Conservation (phyloP, 768 basidiomycete species). For the Amanita molliuscula region DNA sequence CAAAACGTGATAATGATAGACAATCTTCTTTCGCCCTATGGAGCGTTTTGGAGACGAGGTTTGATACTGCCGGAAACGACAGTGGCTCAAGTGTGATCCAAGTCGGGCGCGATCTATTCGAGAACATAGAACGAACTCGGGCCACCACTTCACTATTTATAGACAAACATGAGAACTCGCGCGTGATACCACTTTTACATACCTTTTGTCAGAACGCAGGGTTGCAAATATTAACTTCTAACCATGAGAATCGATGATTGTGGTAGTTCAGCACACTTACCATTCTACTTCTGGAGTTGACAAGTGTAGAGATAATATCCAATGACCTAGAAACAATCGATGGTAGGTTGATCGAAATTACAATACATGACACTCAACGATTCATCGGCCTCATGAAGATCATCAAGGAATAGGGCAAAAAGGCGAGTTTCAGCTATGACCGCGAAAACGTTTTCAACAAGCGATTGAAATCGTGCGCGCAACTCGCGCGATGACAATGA, state of each 20-base stretch:
- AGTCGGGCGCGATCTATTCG: conserved; percentile 43
- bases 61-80: conserved; percentile 41
- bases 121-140: conserved; percentile 46
- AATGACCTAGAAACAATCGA: conserved; percentile 33
- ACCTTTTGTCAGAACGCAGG: conserved; percentile 46
- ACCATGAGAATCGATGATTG: conserved; percentile 1
- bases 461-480: conserved; percentile 57
- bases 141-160: conserved; percentile 32
- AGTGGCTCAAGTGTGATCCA: conserved; percentile 63
- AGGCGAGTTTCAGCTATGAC: conserved; percentile 61
- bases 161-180: neutral
- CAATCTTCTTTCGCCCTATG: conserved; percentile 50
- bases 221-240: conserved; percentile 55
- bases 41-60: conserved; percentile 53
- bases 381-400: conserved; percentile 66
- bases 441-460: conserved; percentile 61
- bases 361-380: conserved; percentile 28
- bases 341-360: conserved; percentile 3
- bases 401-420: conserved; percentile 64
- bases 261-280: conserved; percentile 21
- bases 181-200: conserved; percentile 11
- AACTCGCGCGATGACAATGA: conserved; percentile 47
- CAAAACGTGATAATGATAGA: conserved; percentile 39
- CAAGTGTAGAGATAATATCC: conserved; percentile 52
- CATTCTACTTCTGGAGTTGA: conserved; percentile 58